phyloP scores from a whole-genome alignment of 345 rosid species.

The Eucalyptus pauciflora region DNA sequence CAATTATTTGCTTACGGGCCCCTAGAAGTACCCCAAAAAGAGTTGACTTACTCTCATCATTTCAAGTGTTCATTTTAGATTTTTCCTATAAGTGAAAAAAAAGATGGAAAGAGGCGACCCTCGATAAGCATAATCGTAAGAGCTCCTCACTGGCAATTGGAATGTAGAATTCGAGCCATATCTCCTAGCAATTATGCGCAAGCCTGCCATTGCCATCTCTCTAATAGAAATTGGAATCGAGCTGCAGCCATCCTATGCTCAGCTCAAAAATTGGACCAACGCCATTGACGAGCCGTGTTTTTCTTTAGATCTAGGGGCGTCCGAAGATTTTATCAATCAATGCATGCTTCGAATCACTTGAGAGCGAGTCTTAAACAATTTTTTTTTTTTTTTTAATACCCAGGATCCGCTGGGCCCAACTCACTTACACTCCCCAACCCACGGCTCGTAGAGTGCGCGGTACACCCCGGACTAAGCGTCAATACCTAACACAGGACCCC shows the following conservation, averaged over 20 bases:
- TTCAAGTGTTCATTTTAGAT: background rate
- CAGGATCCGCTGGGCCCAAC: no score
- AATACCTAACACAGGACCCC: no score
- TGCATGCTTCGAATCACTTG: accelerated
- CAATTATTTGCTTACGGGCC: background rate
- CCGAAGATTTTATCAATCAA: background rate
- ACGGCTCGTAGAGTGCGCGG: no score
- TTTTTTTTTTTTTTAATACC: no score
- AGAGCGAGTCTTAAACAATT: no score
- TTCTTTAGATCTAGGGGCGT: background rate
- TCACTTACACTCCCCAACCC: no score
- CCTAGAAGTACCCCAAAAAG: background rate
- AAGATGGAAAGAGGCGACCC: background rate
- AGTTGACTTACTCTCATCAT: background rate
- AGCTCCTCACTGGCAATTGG: background rate
- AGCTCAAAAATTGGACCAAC: background rate
- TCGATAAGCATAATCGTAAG: background rate
- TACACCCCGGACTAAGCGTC: no score
- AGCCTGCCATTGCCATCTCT: background rate
- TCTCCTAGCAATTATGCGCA: background rate
- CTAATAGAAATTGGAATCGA: background rate
- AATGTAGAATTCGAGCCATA: background rate
- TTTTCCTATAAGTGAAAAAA: background rate
- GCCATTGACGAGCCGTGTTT: accelerated
- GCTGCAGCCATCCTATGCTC: background rate